These are phyloP conservation scores for Pythium sp. DNA, from an alignment of 352 stramenopile species.

Conservation along the genomic window DNA sequence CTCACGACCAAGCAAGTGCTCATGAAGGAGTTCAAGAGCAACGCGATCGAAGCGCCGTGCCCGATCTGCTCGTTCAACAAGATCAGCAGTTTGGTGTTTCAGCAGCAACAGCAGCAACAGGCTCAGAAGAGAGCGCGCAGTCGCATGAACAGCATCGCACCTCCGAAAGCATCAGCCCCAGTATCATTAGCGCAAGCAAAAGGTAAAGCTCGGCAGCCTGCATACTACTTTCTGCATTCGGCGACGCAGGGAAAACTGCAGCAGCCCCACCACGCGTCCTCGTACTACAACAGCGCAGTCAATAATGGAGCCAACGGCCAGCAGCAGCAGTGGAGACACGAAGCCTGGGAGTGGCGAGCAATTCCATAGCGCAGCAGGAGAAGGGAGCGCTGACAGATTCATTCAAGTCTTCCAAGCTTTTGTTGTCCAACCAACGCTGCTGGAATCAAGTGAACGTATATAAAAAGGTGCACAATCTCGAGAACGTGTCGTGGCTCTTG, in stretches of 20 bases:
- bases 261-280: neutral
- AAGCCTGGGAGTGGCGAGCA: constrained; percentile 45
- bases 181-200: neutral
- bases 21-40: constrained; percentile 58
- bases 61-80: constrained; percentile 83
- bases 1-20: constrained; percentile 68
- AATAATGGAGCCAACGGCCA: neutral
- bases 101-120: constrained; percentile 23
- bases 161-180: neutral
- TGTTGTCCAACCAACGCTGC: too few species aligned
- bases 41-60: constrained; percentile 65
- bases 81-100: constrained; percentile 56
- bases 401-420: too few species aligned
- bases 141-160: too few species aligned
- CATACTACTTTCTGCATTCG: constrained; percentile 65
- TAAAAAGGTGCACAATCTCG: too few species aligned
- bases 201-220: constrained; percentile 5
- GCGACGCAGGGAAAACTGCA: constrained; percentile 9
- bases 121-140: neutral
- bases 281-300: constrained; percentile 3
- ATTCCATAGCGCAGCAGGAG: neutral
- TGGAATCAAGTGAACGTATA: too few species aligned
- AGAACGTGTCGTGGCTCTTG: too few species aligned
- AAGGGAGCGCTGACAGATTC: neutral
- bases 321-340: constrained; percentile 25